Evolutionary conservation across 768 basidiomycete species (phyloP), one percentile per base, ranked within the genome.

Genomic region (Hygrocybe coccinea): DNA sequence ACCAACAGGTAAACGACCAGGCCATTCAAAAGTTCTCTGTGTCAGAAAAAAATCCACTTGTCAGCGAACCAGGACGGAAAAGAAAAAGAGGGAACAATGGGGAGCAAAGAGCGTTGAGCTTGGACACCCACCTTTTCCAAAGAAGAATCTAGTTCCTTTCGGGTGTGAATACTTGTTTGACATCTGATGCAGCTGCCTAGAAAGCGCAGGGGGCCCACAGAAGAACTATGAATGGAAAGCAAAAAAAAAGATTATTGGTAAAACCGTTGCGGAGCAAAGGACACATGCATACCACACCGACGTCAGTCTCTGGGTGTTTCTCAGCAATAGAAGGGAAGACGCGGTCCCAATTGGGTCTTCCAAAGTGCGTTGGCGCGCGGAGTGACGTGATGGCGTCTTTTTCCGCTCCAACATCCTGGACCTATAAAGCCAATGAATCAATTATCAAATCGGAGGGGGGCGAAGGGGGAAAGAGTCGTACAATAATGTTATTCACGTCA

Each of bases 401-500:
- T 58, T 95, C 90, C 1, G 90, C 89, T 50, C 95, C 95, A 36
- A 97, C 93, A 62, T 95, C 93, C 64, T 92, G 88, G 6, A 89
- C 79, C 82, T 85, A 57, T n/a, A n/a, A n/a, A n/a, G n/a, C n/a
- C n/a, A n/a, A n/a, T n/a, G n/a, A n/a, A n/a, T n/a, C n/a, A n/a
- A n/a, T n/a, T n/a, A n/a, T n/a, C n/a, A n/a, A n/a, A n/a, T n/a
- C n/a, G n/a, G n/a, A n/a, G n/a, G n/a, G n/a, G n/a, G n/a, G n/a
- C n/a, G 6, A 46, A 11, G 33, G 39, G n/a, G 49, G 56, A n/a
- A n/a, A n/a, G n/a, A n/a, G 48, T 70, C 79, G 59, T 57, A 87
- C 90, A 52, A 94, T 80, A 68, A 97, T 95, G 66, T 95, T 97
- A 72, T 85, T 89, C 80, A 95, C 83, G 60, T 97, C 92, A 65